These are phyloP conservation scores for Phytophthora lateralis DNA, from an alignment of 352 stramenopile species.

Conservation along the genomic window DNA sequence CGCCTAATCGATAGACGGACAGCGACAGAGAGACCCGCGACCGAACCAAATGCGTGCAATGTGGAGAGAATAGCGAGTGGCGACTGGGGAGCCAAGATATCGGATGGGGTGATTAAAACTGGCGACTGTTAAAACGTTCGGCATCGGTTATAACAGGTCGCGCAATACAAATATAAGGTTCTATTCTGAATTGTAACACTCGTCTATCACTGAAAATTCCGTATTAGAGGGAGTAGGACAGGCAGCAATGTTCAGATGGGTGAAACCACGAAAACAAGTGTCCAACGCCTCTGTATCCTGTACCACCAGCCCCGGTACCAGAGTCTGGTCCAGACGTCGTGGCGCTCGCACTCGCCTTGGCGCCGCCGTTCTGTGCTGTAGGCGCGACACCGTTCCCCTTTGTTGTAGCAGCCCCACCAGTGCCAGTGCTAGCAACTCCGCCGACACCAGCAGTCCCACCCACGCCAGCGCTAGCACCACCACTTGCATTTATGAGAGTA, in stretches of 20 bases:
- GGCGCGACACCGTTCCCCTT: background rate
- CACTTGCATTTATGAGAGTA: background rate
- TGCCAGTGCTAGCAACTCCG: background rate
- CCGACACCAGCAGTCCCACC: background rate
- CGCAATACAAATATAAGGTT: background rate
- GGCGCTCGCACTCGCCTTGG: background rate
- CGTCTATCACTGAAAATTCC: slow-evolving; percentile 8
- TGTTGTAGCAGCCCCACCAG: background rate
- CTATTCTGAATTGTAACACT: slow-evolving; percentile 4
- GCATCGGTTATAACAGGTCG: slow-evolving; percentile 9
- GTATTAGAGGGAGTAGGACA: slow-evolving; percentile 5
- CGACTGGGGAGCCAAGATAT: slow-evolving; percentile 6
- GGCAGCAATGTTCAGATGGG: background rate
- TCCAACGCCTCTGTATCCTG: too few species aligned
- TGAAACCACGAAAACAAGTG: too few species aligned
- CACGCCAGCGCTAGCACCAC: background rate
- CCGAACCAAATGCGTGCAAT: slow-evolving; percentile 17
- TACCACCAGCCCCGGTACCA: background rate
- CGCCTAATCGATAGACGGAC: slow-evolving; percentile 25
- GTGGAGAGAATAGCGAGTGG: slow-evolving; percentile 15
- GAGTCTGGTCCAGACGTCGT: too few species aligned
- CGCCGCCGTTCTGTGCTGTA: too few species aligned
- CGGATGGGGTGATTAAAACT: slow-evolving; percentile 14
- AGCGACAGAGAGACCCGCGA: slow-evolving; percentile 17
- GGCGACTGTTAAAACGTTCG: slow-evolving; percentile 19